phyloP scores from a whole-genome alignment of 164 flowering plant genomes.

The Brasenia schreberi region DNA sequence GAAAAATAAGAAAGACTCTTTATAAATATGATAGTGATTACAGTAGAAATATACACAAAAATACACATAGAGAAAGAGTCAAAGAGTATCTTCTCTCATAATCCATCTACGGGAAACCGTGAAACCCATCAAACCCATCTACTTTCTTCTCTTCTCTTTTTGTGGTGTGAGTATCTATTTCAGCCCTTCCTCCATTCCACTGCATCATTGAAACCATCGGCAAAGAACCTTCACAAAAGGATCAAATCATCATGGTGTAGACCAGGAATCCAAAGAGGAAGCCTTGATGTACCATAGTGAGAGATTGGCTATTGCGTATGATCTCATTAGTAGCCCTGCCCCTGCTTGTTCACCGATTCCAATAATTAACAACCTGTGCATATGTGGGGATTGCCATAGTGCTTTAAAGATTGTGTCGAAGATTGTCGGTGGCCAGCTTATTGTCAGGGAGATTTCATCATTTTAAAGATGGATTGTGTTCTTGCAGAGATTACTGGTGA shows the following conservation, averaged over 20 bases:
- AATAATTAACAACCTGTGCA: conserved; percentile 50
- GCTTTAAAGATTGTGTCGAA: conserved; percentile 42
- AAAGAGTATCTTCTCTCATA: too few species aligned
- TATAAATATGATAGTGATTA: too few species aligned
- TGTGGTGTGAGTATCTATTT: too few species aligned
- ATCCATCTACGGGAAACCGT: too few species aligned
- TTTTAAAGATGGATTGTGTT: conserved; percentile 38
- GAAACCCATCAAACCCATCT: too few species aligned
- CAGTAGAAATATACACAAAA: too few species aligned
- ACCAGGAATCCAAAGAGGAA: conserved; percentile 58
- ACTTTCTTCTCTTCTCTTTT: too few species aligned
- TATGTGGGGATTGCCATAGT: conserved; percentile 56
- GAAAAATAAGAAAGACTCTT: too few species aligned
- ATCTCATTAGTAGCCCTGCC: conserved; percentile 30
- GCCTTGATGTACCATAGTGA: conserved; percentile 60
- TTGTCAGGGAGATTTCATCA: conserved; percentile 46
- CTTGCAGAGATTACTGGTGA: conserved; percentile 49
- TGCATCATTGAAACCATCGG: too few species aligned
- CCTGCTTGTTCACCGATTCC: conserved; percentile 38
- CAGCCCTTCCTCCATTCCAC: too few species aligned
- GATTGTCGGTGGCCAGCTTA: conserved; percentile 35
- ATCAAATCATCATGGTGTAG: conserved; percentile 23
- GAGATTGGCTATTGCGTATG: conserved; percentile 48
- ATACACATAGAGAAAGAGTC: too few species aligned
- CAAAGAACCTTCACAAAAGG: too few species aligned